Evolutionary conservation across 1,284 basidiomycete species (phyloP).

Genomic region (Fomitiporia mediterranea): DNA sequence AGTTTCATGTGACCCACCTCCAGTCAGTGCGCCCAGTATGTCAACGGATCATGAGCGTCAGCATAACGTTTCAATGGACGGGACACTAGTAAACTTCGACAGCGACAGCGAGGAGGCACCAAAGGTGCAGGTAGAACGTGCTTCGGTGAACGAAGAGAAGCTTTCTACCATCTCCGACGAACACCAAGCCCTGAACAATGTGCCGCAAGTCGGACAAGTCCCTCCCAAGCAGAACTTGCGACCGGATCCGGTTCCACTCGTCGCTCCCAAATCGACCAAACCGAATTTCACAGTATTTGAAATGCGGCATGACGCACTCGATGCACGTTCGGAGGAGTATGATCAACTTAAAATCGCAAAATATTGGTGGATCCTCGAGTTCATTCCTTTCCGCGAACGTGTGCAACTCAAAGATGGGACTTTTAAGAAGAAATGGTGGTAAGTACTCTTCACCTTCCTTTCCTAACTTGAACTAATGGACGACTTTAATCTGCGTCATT

Average conservation of each 20-base stretch:
- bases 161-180: not conserved
- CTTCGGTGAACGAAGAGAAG: constrained; percentile 4
- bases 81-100: constrained; percentile 8
- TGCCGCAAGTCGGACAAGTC: not conserved
- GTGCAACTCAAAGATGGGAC: constrained; percentile 15
- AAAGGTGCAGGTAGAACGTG: constrained; percentile 4
- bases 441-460: not conserved
- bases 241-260: not conserved
- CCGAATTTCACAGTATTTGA: not conserved
- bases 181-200: not conserved
- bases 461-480: not conserved
- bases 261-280: not conserved
- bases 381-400: constrained; percentile 19
- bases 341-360: constrained; percentile 26
- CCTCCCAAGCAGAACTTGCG: not conserved
- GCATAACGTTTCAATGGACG: constrained; percentile 7
- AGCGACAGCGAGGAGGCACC: not conserved
- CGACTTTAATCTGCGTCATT: not conserved
- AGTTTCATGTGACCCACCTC: not conserved
- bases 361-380: constrained; percentile 26
- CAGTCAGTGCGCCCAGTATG: not conserved
- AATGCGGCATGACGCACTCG: constrained; percentile 20
- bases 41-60: not conserved
- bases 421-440: constrained; percentile 19
- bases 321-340: constrained; percentile 24